Evolutionary conservation across 2,329 filamentous ascomycete genomes (phyloP).

Genomic region (Aspergillus costaricaensis): DNA sequence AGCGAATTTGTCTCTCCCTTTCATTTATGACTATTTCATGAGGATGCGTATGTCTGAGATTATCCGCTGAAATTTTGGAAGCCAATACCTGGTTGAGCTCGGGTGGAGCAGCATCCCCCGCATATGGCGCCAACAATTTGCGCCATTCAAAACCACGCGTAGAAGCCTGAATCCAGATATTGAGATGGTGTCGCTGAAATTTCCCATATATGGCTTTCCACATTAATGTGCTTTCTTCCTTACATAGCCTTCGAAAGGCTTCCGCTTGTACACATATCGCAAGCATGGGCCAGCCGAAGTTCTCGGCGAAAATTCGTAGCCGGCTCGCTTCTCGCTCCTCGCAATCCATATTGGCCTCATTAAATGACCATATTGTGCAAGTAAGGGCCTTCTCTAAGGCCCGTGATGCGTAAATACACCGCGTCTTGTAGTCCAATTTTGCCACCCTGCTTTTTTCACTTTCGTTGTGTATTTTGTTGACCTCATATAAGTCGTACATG

Average conservation of each 20-base stretch:
- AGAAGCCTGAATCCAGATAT: conserved; percentile 29
- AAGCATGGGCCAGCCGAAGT: conserved; percentile 29
- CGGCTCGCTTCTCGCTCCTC: not conserved
- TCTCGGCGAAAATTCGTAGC: conserved; percentile 12
- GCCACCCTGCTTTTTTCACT: too few relatives aligned
- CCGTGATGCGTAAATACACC: not conserved
- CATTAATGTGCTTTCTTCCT: conserved; percentile 2
- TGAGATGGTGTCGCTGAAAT: conserved; percentile 21
- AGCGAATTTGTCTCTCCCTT: not conserved
- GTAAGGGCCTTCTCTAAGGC: conserved; percentile 1
- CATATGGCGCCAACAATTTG: conserved; percentile 16
- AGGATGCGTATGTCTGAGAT: conserved; percentile 9
- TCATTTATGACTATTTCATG: conserved; percentile 17
- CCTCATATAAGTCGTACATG: too few relatives aligned
- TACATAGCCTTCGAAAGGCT: conserved; percentile 23
- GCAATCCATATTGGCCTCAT: not conserved
- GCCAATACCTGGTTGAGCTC: conserved; percentile 5
- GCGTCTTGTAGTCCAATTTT: too few relatives aligned
- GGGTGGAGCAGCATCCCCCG: not conserved
- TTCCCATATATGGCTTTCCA: conserved; percentile 22
- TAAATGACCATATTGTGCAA: not conserved
- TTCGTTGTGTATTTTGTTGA: too few relatives aligned
- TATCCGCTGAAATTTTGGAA: not conserved
- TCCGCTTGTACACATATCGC: conserved; percentile 30
- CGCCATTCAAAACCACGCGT: conserved; percentile 30